Percentiles rank a stretch among this genome's conserved stretches.
These are phyloP conservation scores for Ramaria rubella DNA, from an alignment of 768 basidiomycete species.

Conservation along the genomic window DNA sequence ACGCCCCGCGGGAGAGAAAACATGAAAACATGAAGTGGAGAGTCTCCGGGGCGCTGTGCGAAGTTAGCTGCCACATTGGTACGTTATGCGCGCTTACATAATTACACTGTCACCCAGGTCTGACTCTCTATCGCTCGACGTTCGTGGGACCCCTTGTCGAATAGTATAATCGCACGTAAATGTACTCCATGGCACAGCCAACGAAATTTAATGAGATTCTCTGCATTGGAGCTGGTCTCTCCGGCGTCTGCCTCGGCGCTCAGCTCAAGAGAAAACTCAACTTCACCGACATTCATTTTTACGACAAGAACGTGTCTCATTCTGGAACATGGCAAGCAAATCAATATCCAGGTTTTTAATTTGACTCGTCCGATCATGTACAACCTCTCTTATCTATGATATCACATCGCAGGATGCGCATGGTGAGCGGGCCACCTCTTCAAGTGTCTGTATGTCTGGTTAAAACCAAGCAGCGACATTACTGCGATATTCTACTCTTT, in stretches of 20 bases:
- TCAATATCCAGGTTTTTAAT: background rate
- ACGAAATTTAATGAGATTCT: background rate
- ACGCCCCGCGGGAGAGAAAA: too few relatives aligned
- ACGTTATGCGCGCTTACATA: too few relatives aligned
- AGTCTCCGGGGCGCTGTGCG: too few relatives aligned
- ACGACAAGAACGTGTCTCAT: slow-evolving; percentile 11
- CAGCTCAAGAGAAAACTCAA: slow-evolving; percentile 18
- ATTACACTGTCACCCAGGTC: too few relatives aligned
- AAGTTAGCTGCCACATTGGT: too few relatives aligned
- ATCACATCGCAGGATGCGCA: background rate
- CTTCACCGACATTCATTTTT: slow-evolving; percentile 16
- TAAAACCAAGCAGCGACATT: background rate
- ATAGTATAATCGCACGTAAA: too few relatives aligned
- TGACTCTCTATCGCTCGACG: too few relatives aligned
- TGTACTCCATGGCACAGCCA: too few relatives aligned
- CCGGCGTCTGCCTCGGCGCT: slow-evolving; percentile 17
- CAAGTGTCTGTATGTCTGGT: background rate
- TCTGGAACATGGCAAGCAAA: slow-evolving; percentile 16
- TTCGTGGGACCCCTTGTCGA: too few relatives aligned
- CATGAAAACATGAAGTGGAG: too few relatives aligned
- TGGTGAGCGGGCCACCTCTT: background rate
- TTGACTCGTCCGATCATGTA: background rate
- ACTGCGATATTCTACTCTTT: background rate
- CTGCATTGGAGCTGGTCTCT: slow-evolving; percentile 18
- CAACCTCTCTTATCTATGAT: background rate